Conservation (phyloP, 805 yeast species). For the Groenewaldozyma salmanticensis region DNA sequence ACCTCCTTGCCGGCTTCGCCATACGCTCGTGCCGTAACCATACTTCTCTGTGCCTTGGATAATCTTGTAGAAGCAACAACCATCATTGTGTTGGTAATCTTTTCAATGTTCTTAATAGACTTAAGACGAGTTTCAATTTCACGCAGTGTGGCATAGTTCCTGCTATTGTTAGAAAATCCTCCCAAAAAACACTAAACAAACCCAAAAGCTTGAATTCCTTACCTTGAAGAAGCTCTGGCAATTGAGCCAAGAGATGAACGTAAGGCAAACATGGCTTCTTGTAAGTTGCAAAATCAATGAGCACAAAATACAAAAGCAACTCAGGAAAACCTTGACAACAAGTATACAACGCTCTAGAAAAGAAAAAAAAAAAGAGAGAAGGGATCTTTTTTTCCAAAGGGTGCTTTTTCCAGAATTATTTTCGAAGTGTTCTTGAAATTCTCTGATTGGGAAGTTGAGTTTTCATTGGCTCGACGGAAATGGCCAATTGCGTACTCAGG, state of each 20-base stretch:
- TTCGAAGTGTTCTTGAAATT: too few species aligned
- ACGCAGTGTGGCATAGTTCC: conserved; percentile 96
- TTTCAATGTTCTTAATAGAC: conserved; percentile 97
- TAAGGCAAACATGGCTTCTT: conserved; percentile 19
- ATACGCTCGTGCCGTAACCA: conserved; percentile 78
- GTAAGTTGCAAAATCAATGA: too few species aligned
- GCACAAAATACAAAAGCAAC: not conserved
- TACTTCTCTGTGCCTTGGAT: conserved; percentile 90
- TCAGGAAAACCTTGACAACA: too few species aligned
- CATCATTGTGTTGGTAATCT: conserved; percentile 99
- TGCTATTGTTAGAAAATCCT: conserved; percentile 20
- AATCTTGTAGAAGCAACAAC: conserved; percentile 97
- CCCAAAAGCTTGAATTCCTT: conserved; percentile 6
- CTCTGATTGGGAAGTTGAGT: too few species aligned
- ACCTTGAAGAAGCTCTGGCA: conserved; percentile 11
- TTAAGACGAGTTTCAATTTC: conserved; percentile 97
- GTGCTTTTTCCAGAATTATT: too few species aligned
- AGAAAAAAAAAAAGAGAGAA: too few species aligned
- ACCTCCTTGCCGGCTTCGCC: conserved; percentile 72
- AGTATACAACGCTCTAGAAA: too few species aligned
- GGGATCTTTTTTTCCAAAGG: too few species aligned
- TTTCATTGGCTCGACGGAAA: too few species aligned
- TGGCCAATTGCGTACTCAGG: too few species aligned
- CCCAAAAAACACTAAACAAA: not conserved
- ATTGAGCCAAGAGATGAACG: conserved; percentile 22